Conservation (phyloP, 352 stramenopile genomes). For the Phytophthora palmivora region DNA sequence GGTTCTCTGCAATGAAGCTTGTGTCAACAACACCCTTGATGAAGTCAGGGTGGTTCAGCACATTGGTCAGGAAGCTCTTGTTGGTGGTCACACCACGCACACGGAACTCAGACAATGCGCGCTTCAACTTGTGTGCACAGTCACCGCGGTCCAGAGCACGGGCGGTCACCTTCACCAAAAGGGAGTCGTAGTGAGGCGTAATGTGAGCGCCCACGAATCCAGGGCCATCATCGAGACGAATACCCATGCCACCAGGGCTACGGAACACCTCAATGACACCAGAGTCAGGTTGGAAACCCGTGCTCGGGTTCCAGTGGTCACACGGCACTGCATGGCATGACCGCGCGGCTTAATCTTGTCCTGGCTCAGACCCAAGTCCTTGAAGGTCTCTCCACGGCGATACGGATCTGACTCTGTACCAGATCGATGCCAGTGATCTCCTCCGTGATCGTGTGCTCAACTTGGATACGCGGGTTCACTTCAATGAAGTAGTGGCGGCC, state of each 20-base stretch:
- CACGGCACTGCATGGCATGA: conserved; percentile 97
- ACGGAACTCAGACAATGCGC: conserved; percentile 96
- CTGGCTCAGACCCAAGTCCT: conserved; percentile 94
- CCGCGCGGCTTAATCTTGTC: conserved; percentile 93
- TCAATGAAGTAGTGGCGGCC: conserved; percentile 97
- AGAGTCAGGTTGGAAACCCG: conserved; percentile 97
- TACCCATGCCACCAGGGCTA: conserved; percentile 94
- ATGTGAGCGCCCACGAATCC: conserved; percentile 97
- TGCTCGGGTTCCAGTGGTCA: conserved; percentile 95
- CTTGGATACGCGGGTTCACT: conserved; percentile 98
- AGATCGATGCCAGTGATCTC: conserved; percentile 96
- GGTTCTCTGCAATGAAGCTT: conserved; percentile 97
- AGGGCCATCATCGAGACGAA: conserved; percentile 95
- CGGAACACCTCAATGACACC: conserved; percentile 97
- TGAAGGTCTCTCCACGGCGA: conserved; percentile 93
- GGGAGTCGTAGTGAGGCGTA: conserved; percentile 97
- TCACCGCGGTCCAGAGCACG: conserved; percentile 91
- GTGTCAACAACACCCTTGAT: conserved; percentile 94
- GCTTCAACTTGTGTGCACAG: conserved; percentile 93
- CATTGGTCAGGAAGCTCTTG: conserved; percentile 95
- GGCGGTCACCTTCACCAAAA: conserved; percentile 98
- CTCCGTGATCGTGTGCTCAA: conserved; percentile 94
- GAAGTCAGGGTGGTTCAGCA: conserved; percentile 96
- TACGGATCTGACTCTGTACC: conserved; percentile 96
- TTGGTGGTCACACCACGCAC: conserved; percentile 97